Evolutionary conservation across 2,329 filamentous ascomycete genomes (phyloP), one percentile per base, ranked within the genome.

Genomic region (Aspergillus sclerotialis): DNA sequence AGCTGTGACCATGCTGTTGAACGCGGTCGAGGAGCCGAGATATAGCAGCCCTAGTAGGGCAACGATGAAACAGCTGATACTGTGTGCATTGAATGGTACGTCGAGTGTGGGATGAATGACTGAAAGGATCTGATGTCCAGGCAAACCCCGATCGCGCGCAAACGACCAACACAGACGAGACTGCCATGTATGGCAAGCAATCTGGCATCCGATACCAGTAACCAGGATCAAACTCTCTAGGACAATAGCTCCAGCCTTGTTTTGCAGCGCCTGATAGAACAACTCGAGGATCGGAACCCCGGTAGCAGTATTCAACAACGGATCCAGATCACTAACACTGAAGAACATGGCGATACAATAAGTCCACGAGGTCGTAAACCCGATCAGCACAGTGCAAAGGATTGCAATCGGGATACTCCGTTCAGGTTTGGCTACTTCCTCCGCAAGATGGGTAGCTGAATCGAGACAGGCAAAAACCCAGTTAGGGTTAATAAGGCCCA

Each of bases 391-490:
- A 1, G 68, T 71, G 4, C 62, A 60, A 54, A 71, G 62, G 37
- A 74, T 69, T 26, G 70, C 68, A 26, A 68, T 66, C 0, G 70
- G 70, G 19, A 73, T 63, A 52, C 64, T 66, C 16, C 58, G 58
- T 38, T 70, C 65, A 0, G 70, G 69, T 0, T 51, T 50, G 15
- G 60, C 58, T 18, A 72, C 65, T 48, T 73, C 70, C 41, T 73
- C 70, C 0, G 70, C 68, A 27, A 74, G 56, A 45, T 73, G 68
- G 4, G 67, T 68, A 7, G 68, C 68, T 24, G 60, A 64, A 47
- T 73, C 69, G 10, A 73, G 60, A 33, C 68, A 70, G 11, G 66
- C 65, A 39, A 71, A 72, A 24, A 63, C 57, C 63, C 65, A 72
- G 44, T 72, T 71, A 12, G 65, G 64, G 43, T 69, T 70, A 37